phyloP scores from a whole-genome alignment of 2,329 filamentous ascomycete genomes.

The Pseudogymnoascus destructans region DNA sequence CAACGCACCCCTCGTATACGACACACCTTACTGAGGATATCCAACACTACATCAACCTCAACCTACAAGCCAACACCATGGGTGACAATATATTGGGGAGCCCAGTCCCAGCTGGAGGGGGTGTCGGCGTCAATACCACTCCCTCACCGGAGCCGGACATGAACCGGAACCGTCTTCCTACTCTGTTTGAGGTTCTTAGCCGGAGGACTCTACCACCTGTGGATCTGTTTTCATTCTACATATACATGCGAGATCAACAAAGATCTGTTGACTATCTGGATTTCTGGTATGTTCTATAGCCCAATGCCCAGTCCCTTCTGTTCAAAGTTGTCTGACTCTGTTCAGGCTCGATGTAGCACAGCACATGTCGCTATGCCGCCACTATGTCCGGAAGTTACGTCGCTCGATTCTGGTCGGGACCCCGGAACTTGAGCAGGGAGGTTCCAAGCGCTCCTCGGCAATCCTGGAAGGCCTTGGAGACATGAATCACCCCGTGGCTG shows the following conservation, averaged over 20 bases:
- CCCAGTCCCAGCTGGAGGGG: background rate
- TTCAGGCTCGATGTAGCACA: slow-evolving; percentile 95
- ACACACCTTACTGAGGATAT: background rate
- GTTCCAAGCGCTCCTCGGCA: slow-evolving; percentile 73
- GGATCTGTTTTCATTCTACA: slow-evolving; percentile 97
- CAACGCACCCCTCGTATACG: slow-evolving; percentile 1
- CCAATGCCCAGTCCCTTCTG: background rate
- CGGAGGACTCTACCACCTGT: slow-evolving; percentile 89
- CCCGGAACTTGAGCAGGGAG: slow-evolving; percentile 70
- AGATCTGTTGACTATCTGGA: slow-evolving; percentile 95
- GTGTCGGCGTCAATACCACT: slow-evolving; percentile 18
- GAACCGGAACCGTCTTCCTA: slow-evolving; percentile 73
- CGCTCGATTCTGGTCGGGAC: slow-evolving; percentile 87
- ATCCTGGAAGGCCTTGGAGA: slow-evolving; percentile 64
- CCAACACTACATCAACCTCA: background rate
- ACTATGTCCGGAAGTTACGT: slow-evolving; percentile 91
- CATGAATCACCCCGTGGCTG: slow-evolving; percentile 44
- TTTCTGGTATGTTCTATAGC: slow-evolving; percentile 61
- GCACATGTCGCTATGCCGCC: slow-evolving; percentile 93
- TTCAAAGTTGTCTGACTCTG: slow-evolving; percentile 16
- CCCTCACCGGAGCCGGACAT: slow-evolving; percentile 46
- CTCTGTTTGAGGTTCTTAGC: slow-evolving; percentile 89
- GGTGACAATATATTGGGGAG: background rate
- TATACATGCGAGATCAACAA: slow-evolving; percentile 98
- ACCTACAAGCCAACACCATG: background rate